Evolutionary conservation across 768 basidiomycete genomes (phyloP).

Genomic region (Phylloporus rhodoxanthus): DNA sequence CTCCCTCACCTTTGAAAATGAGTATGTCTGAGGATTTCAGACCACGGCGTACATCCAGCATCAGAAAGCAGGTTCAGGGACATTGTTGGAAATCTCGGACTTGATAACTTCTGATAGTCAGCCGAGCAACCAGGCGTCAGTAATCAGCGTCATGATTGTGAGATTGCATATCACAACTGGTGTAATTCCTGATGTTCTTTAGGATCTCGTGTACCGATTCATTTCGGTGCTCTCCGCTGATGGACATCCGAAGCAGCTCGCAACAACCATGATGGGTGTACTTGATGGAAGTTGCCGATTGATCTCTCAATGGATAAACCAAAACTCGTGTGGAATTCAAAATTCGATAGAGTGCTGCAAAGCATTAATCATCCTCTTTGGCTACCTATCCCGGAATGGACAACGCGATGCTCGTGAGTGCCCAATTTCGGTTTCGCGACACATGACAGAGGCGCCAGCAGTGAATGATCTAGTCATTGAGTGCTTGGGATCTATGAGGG

Average conservation of each 20-base stretch:
- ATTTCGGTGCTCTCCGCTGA: slow-evolving; percentile 14
- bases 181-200: slow-evolving; percentile 4
- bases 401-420: slow-evolving; percentile 16
- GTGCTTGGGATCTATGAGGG: slow-evolving; percentile 11
- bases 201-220: slow-evolving; percentile 22
- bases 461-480: slow-evolving; percentile 18
- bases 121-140: slow-evolving; percentile 1
- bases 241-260: slow-evolving; percentile 9
- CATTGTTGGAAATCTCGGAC: slow-evolving; percentile 1
- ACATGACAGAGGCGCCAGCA: slow-evolving; percentile 3
- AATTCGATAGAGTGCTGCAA: slow-evolving; percentile 28
- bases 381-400: slow-evolving; percentile 17
- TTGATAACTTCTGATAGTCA: neutral
- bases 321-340: slow-evolving; percentile 22
- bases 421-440: neutral
- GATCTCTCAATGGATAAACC: slow-evolving; percentile 21
- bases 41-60: slow-evolving; percentile 51
- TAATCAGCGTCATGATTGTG: slow-evolving; percentile 27
- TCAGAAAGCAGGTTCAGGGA: slow-evolving; percentile 12
- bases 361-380: slow-evolving; percentile 24
- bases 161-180: slow-evolving; percentile 4
- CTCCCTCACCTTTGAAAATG: neutral
- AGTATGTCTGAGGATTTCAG: slow-evolving; percentile 28
- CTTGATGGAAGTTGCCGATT: slow-evolving; percentile 17
- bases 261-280: slow-evolving; percentile 14